Evolutionary conservation across 225 moss, liverwort and hornwort genomes (phyloP).

Genomic region (Neckera pumila): DNA sequence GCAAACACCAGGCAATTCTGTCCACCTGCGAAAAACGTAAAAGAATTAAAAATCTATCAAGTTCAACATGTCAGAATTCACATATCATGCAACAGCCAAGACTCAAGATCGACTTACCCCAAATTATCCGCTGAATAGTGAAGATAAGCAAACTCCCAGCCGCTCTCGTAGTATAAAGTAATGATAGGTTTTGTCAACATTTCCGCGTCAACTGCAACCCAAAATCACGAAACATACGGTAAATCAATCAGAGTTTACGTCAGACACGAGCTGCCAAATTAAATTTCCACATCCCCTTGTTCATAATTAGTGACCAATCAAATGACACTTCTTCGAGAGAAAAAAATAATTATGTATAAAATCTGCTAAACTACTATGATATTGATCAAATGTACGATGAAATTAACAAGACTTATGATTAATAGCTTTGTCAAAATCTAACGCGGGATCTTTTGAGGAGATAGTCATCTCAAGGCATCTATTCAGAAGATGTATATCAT

Average conservation of each 20-base stretch:
- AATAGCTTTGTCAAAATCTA: background rate
- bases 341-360: background rate
- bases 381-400: background rate
- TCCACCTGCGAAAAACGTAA: constrained; percentile 21
- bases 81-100: background rate
- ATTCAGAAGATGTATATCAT: background rate
- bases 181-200: constrained; percentile 15
- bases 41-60: background rate
- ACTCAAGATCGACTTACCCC: background rate
- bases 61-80: background rate
- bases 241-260: background rate
- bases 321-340: background rate
- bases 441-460: background rate
- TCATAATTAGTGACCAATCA: background rate
- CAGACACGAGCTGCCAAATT: background rate
- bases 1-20: constrained; percentile 38
- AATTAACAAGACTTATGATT: background rate
- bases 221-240: background rate
- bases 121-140: constrained; percentile 20
- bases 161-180: constrained; percentile 40
- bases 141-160: constrained; percentile 43
- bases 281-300: background rate
- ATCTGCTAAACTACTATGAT: background rate
- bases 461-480: background rate
- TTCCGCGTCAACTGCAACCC: constrained; percentile 17